These are phyloP conservation scores for Alternaria novae-zelandiae DNA, from an alignment of 2,329 filamentous ascomycete genomes.

Conservation along the genomic window DNA sequence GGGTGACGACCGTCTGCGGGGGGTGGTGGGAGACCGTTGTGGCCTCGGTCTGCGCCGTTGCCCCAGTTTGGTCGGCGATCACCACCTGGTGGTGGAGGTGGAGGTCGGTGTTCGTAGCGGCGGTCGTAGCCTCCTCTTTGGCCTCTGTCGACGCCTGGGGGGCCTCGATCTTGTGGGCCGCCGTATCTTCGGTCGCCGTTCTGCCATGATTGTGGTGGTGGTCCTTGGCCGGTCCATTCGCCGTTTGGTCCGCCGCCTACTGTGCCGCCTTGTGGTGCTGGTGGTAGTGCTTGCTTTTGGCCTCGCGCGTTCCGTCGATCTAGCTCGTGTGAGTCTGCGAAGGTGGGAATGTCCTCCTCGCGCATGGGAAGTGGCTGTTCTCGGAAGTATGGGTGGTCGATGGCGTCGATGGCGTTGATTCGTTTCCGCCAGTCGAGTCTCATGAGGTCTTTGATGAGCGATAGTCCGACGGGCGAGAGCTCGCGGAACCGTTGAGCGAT, in stretches of 20 bases:
- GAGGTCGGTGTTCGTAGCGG: conserved; percentile 41
- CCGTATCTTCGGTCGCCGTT: conserved; percentile 45
- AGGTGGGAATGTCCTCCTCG: conserved; percentile 86
- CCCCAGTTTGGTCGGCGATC: conserved; percentile 43
- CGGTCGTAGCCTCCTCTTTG: conserved; percentile 37
- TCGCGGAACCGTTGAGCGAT: conserved; percentile 77
- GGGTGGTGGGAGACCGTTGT: conserved; percentile 41
- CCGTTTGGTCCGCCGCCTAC: conserved; percentile 74
- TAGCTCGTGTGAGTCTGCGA: conserved; percentile 96
- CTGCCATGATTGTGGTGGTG: conserved; percentile 42
- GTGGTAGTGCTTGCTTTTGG: conserved; percentile 81
- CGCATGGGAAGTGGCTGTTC: conserved; percentile 77
- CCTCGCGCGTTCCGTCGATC: conserved; percentile 90
- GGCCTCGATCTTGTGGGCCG: conserved; percentile 48
- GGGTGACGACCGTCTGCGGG: conserved; percentile 46
- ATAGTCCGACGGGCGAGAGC: conserved; percentile 74
- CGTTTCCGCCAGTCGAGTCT: conserved; percentile 87
- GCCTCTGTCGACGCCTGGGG: conserved; percentile 46
- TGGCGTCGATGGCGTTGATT: conserved; percentile 91
- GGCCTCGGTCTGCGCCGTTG: conserved; percentile 30
- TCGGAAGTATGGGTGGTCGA: conserved; percentile 91
- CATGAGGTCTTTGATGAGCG: conserved; percentile 80
- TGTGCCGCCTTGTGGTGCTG: conserved; percentile 88
- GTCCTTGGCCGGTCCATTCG: conserved; percentile 61
- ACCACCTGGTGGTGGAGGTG: conserved; percentile 42